phyloP scores from a whole-genome alignment of 371 early-diverging fungal genomes.

The Lichtheimia hyalospora region DNA sequence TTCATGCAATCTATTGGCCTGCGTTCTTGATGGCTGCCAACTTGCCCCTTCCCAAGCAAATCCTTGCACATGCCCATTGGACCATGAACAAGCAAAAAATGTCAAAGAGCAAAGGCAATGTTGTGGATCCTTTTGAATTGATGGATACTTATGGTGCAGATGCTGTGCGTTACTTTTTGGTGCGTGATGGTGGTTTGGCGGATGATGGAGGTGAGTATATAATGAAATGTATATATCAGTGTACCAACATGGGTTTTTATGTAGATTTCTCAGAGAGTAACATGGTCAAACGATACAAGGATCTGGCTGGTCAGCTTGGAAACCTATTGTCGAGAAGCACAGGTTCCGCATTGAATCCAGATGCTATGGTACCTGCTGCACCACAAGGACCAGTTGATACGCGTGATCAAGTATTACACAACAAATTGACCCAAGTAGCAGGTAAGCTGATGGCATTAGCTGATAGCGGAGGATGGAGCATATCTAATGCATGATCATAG shows the following conservation, averaged over 20 bases:
- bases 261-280: constrained; percentile 73
- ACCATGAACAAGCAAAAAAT: constrained; percentile 86
- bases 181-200: constrained; percentile 88
- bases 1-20: constrained; percentile 96
- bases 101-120: constrained; percentile 93
- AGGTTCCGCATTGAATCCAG: constrained; percentile 57
- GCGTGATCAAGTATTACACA: constrained; percentile 40
- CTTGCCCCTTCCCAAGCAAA: constrained; percentile 73
- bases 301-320: constrained; percentile 85
- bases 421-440: constrained; percentile 35
- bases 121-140: constrained; percentile 79
- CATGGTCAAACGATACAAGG: constrained; percentile 72
- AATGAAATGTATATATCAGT: not conserved
- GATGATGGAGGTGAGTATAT: constrained; percentile 66
- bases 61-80: constrained; percentile 95
- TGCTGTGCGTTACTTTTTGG: constrained; percentile 86
- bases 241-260: constrained; percentile 12
- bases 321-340: constrained; percentile 79
- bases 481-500: no score
- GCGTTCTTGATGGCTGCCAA: constrained; percentile 90
- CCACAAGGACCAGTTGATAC: constrained; percentile 19
- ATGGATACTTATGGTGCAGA: constrained; percentile 81
- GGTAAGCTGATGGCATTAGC: constrained; percentile 26
- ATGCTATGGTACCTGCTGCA: constrained; percentile 40
- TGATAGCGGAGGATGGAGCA: no score